Evolutionary conservation across 2,329 filamentous ascomycete genomes (phyloP).

Genomic region (Colletotrichum simmondsii): DNA sequence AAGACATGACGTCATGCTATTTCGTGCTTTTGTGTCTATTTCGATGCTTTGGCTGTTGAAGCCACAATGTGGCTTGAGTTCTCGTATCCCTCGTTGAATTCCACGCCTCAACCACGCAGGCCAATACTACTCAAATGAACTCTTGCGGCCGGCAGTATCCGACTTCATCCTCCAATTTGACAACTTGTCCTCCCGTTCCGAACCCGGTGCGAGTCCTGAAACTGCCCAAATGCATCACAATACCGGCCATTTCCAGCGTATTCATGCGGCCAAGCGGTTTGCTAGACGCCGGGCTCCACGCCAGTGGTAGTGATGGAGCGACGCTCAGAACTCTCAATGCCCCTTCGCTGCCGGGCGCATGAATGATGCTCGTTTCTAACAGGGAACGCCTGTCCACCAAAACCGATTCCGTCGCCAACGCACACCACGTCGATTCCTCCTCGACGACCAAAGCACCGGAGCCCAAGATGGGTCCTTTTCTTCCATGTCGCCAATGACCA

Average conservation of each 20-base stretch:
- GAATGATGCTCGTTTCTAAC: constrained; percentile 30
- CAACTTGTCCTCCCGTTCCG: not conserved
- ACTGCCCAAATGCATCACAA: constrained; percentile 19
- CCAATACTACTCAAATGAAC: not conserved
- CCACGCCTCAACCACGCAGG: not conserved
- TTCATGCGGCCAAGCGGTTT: constrained; percentile 30
- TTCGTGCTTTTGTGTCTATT: too few species aligned
- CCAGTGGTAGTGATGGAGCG: constrained; percentile 1
- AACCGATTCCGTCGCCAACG: constrained; percentile 10
- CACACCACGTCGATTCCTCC: not conserved
- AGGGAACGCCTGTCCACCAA: constrained; percentile 21
- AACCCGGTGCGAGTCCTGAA: constrained; percentile 16
- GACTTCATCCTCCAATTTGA: not conserved
- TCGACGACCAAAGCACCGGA: not conserved
- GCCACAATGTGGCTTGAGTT: constrained; percentile 2
- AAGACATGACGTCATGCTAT: not conserved
- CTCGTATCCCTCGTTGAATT: not conserved
- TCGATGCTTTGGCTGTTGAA: not conserved
- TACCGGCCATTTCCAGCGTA: constrained; percentile 4
- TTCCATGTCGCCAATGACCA: not conserved
- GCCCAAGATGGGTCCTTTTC: not conserved
- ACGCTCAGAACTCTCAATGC: constrained; percentile 10
- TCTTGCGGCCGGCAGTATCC: not conserved
- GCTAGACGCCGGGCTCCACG: constrained; percentile 26
- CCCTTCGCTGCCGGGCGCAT: constrained; percentile 14